phyloP scores from a whole-genome alignment of 2,329 filamentous ascomycete genomes.

The Sodiomyces alkalinus region DNA sequence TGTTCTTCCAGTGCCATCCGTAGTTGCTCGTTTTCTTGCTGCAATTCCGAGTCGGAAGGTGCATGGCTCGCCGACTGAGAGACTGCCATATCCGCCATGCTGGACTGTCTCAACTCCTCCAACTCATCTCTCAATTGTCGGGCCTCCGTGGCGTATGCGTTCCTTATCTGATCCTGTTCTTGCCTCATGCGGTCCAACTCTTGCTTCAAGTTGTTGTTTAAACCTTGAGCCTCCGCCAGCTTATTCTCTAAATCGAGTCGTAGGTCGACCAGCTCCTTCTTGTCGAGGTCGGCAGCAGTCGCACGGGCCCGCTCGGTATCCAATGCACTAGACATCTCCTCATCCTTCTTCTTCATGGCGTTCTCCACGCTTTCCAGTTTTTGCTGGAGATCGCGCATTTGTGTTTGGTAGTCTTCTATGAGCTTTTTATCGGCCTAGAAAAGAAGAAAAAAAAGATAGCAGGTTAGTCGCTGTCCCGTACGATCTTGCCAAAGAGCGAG shows the following conservation, averaged over 20 bases:
- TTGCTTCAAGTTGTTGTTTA: conserved; percentile 66
- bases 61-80: conserved; percentile 12
- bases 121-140: conserved; percentile 49
- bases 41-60: conserved; percentile 34
- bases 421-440: conserved; percentile 52
- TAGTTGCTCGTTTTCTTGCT: conserved; percentile 54
- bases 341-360: conserved; percentile 54
- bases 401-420: conserved; percentile 65
- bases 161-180: conserved; percentile 57
- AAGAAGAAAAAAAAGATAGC: no score
- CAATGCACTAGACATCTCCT: conserved; percentile 45
- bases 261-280: conserved; percentile 54
- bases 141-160: conserved; percentile 54
- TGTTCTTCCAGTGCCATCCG: conserved; percentile 55
- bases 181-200: conserved; percentile 62
- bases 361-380: conserved; percentile 60
- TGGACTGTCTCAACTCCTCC: conserved; percentile 30
- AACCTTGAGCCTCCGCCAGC: conserved; percentile 54
- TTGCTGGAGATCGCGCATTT: conserved; percentile 59
- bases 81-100: conserved; percentile 4
- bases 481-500: neutral
- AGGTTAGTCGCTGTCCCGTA: conserved; percentile 7
- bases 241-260: conserved; percentile 56
- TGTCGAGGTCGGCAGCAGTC: conserved; percentile 42
- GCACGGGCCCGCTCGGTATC: conserved; percentile 41